Evolutionary conservation across 495 filamentous ascomycete genomes (phyloP).

Genomic region (Lineolata rhizophorae): DNA sequence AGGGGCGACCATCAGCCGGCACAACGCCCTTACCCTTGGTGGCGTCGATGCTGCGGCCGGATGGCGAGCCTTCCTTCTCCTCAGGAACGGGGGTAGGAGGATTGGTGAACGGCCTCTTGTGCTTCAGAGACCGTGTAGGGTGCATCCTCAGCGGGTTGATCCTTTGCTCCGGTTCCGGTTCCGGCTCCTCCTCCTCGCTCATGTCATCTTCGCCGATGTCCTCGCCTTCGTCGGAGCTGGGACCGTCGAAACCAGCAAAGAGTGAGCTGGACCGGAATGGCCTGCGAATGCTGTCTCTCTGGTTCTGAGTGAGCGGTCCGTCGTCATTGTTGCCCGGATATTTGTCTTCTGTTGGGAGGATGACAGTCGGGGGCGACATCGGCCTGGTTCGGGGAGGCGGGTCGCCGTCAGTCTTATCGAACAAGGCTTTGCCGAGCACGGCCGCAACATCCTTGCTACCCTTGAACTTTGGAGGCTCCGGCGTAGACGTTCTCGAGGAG

Average conservation of each 20-base stretch:
- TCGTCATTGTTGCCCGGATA: constrained; percentile 75
- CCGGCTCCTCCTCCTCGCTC: too few relatives aligned
- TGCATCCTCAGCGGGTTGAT: too few relatives aligned
- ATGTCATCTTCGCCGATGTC: constrained; percentile 28
- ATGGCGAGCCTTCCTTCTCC: constrained; percentile 22
- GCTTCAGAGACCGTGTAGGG: constrained; percentile 10
- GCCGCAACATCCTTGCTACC: too few relatives aligned
- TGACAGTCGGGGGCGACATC: too few relatives aligned
- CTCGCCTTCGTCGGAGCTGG: constrained; percentile 33
- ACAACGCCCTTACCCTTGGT: too few relatives aligned
- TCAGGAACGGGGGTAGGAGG: constrained; percentile 21
- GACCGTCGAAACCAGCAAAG: constrained; percentile 64
- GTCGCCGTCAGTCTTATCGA: constrained; percentile 10
- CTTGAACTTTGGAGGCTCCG: constrained; percentile 13
- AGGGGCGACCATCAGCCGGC: too few relatives aligned
- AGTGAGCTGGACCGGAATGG: constrained; percentile 59
- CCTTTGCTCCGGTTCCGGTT: too few relatives aligned
- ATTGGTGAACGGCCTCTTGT: constrained; percentile 16
- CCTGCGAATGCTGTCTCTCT: constrained; percentile 31
- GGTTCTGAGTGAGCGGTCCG: constrained; percentile 40
- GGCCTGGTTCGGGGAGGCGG: too few relatives aligned
- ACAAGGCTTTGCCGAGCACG: too few relatives aligned
- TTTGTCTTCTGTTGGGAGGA: constrained; percentile 37
- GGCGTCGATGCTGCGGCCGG: too few relatives aligned
- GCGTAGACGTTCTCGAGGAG: constrained; percentile 30